Base-by-base conservation (phyloP, 345 rosid species). In the Corchorus olitorius region DNA sequence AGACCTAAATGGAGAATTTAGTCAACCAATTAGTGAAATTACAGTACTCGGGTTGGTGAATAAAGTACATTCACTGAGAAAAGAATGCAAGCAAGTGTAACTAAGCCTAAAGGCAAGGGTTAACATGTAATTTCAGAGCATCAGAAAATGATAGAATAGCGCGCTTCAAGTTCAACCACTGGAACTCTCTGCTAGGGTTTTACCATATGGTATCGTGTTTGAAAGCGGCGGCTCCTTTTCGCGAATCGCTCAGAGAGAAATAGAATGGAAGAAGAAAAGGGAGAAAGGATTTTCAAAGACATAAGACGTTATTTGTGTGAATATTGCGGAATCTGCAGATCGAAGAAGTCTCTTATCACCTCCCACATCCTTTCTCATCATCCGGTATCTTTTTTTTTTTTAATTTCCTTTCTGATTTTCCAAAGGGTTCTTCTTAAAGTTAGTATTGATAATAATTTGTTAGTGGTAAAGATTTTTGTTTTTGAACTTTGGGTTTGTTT, bases 261-360 rank as follows among this genome's bases (percentile, higher is more conserved):
- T 46, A n/a, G 14, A 37, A 73, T 73, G 76, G 78, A 75, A 37
- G 62, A 79, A 67, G 70, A 77, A 56, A 53, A 80, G 49, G 81
- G 60, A 17, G 89, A 86, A 71, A 82, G 69, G 27, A 79, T 75
- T 22, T 84, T 75, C 41, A 86, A 84, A 65, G 97, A 95, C 66
- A 83, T 87, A 53, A 77, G 97, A 19, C 93, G 91, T 0, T 92
- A 93, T 80, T 87, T 78, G 59, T 95, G 99, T 68, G 83, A 95
- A 33, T 89, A 81, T 76, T 95, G 98, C 14, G 98, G 99, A 33
- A 87, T 93, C 79, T 90, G 89, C 84, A 86, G 97, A 83, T 95
- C 98, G 39, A 93, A 95, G 81, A 95, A 87, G 81, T 77, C 91
- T 63, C 93, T 91, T 53, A 83, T 95, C 84, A 72, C 75, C 65